These are phyloP conservation scores for Saturnispora serradocipensis DNA, from an alignment of 805 yeast genomes.

Conservation along the genomic window DNA sequence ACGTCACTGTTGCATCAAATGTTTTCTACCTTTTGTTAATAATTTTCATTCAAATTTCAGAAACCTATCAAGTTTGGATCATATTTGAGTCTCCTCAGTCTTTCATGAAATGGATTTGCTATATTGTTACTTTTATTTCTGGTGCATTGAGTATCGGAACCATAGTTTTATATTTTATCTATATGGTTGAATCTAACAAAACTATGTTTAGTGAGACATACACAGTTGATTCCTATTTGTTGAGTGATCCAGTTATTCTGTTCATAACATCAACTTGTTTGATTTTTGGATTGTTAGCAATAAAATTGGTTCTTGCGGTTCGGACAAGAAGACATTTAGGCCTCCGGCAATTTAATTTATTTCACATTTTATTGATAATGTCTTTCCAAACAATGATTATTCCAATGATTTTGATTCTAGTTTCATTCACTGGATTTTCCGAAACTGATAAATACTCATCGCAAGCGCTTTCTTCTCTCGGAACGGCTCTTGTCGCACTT, in stretches of 20 bases:
- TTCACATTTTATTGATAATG: constrained; percentile 76
- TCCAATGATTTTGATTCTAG: constrained; percentile 61
- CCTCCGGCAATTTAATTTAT: constrained; percentile 68
- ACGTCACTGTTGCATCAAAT: constrained; percentile 51
- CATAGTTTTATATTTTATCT: constrained; percentile 48
- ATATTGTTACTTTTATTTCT: constrained; percentile 31
- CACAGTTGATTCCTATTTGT: constrained; percentile 29
- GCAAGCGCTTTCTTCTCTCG: constrained; percentile 40
- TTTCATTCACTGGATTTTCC: constrained; percentile 30
- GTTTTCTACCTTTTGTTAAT: constrained; percentile 53
- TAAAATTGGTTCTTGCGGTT: constrained; percentile 63
- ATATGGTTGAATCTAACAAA: constrained; percentile 37
- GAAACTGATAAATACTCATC: constrained; percentile 15
- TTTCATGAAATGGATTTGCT: constrained; percentile 31
- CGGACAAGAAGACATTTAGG: constrained; percentile 70
- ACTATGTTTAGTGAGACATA: constrained; percentile 17
- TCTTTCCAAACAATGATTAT: constrained; percentile 70
- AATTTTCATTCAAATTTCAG: constrained; percentile 50
- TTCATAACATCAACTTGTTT: constrained; percentile 62
- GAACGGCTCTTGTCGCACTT: constrained; percentile 53
- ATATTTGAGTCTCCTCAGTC: constrained; percentile 55
- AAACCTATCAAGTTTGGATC: constrained; percentile 62
- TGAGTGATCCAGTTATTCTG: constrained; percentile 47
- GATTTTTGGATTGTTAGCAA: constrained; percentile 48
- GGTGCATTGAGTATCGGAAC: constrained; percentile 43